A percentile compares a stretch with the other conserved stretches of the same genome.
These are phyloP conservation scores for Agaricales sp. DNA, from an alignment of 1,284 basidiomycete genomes.

Conservation along the genomic window DNA sequence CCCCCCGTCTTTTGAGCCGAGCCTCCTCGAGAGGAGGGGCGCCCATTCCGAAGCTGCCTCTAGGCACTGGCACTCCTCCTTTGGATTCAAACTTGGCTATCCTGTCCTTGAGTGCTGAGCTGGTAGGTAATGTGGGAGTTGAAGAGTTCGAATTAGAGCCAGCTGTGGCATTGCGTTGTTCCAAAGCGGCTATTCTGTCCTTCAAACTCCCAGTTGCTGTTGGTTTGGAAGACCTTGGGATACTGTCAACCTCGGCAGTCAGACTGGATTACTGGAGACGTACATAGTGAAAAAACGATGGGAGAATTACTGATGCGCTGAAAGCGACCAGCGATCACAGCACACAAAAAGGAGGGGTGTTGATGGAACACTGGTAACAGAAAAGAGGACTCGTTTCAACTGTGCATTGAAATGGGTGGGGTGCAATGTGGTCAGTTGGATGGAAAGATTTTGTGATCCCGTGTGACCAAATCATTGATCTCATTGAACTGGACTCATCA, in stretches of 20 bases:
- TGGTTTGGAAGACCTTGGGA: slow-evolving; percentile 12
- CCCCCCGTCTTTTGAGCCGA: slow-evolving; percentile 39
- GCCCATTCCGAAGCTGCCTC: slow-evolving; percentile 63
- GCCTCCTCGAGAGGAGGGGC: slow-evolving; percentile 42
- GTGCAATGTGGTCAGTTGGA: too few relatives aligned
- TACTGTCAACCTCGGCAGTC: background rate
- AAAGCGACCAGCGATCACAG: slow-evolving; percentile 1
- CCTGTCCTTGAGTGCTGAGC: slow-evolving; percentile 46
- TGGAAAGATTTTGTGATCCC: background rate
- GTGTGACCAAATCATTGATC: too few relatives aligned
- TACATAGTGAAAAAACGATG: background rate
- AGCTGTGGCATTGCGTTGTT: slow-evolving; percentile 40
- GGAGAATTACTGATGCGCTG: background rate
- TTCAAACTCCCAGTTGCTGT: slow-evolving; percentile 50
- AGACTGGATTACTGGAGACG: background rate
- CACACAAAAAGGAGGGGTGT: background rate
- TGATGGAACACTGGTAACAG: background rate
- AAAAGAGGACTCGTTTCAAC: background rate
- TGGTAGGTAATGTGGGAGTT: background rate
- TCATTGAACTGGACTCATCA: background rate
- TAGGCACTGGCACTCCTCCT: slow-evolving; percentile 63
- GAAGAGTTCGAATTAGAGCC: slow-evolving; percentile 17
- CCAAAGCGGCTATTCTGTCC: slow-evolving; percentile 66
- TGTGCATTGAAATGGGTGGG: background rate
- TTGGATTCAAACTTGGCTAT: slow-evolving; percentile 71